Conservation (phyloP, 2,329 filamentous ascomycete genomes). For the Talaromyces sp. region DNA sequence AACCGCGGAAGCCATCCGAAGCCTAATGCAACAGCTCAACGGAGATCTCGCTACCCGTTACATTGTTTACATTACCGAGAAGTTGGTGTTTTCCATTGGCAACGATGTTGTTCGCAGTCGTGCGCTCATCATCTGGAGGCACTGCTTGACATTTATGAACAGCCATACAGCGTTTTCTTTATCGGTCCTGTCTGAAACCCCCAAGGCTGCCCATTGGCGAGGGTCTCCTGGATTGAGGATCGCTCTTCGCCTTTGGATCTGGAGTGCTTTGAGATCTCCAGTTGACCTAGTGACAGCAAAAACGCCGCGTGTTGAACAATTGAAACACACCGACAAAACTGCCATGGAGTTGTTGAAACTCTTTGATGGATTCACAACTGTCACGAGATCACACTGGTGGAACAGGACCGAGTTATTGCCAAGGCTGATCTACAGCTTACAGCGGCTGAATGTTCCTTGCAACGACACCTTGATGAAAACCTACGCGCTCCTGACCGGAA, state of each 20-base stretch:
- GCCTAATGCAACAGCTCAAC: conserved; percentile 17
- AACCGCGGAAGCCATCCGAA: not conserved
- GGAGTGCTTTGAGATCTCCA: conserved; percentile 22
- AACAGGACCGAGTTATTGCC: conserved; percentile 19
- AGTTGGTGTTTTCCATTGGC: conserved; percentile 18
- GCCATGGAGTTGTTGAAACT: conserved; percentile 20
- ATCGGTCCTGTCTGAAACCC: conserved; percentile 20
- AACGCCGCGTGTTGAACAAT: not conserved
- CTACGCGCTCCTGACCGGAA: conserved; percentile 20
- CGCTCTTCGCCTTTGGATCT: conserved; percentile 27
- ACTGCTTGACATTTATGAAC: conserved; percentile 18
- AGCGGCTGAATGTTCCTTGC: conserved; percentile 23
- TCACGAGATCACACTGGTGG: conserved; percentile 8
- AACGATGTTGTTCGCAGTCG: conserved; percentile 6
- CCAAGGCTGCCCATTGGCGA: not conserved
- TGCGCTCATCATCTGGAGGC: conserved; percentile 26
- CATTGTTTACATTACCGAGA: conserved; percentile 29
- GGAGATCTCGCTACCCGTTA: conserved; percentile 19
- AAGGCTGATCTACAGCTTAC: conserved; percentile 22
- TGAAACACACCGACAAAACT: conserved; percentile 16
- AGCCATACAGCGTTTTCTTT: conserved; percentile 18
- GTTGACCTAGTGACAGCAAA: conserved; percentile 16
- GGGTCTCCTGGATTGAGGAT: conserved; percentile 15
- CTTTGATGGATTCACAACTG: conserved; percentile 18
- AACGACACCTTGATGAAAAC: conserved; percentile 24